These are phyloP conservation scores for Elsinoe ampelina DNA, from an alignment of 2,329 filamentous ascomycete genomes.

Conservation along the genomic window DNA sequence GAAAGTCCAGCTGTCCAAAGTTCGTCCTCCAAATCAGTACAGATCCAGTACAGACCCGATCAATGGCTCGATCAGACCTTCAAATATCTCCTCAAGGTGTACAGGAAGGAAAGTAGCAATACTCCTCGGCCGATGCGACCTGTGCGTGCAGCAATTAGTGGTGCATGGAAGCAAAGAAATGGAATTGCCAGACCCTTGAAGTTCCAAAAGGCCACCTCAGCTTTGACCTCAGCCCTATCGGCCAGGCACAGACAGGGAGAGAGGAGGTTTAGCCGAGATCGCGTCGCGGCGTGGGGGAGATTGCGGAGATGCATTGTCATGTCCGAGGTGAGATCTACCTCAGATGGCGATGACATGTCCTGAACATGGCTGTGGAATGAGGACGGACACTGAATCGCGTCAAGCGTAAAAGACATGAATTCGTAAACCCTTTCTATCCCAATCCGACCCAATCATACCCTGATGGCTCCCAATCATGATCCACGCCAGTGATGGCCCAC, in stretches of 20 bases:
- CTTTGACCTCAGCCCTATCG: conserved; percentile 8
- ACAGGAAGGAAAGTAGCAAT: background rate
- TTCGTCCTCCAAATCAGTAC: too few species aligned
- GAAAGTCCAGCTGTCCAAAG: too few species aligned
- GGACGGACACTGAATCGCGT: background rate
- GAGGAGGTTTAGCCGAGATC: conserved; percentile 4
- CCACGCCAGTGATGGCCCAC: background rate
- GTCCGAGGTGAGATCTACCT: background rate
- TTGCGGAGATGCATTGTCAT: background rate
- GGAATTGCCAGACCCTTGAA: background rate
- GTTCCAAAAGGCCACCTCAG: conserved; percentile 3
- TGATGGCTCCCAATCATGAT: background rate
- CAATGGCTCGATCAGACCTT: background rate
- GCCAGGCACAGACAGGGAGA: background rate
- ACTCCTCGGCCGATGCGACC: background rate
- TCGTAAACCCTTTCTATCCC: background rate
- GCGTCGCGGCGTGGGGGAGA: background rate
- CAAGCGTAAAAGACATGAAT: background rate
- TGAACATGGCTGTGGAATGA: background rate
- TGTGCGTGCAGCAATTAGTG: background rate
- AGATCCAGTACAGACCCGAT: too few species aligned
- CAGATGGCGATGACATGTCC: background rate
- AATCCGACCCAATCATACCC: background rate
- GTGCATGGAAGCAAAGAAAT: background rate
- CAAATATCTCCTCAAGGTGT: background rate